Evolutionary conservation across 2,329 filamentous ascomycete genomes (phyloP), one percentile per base, ranked within the genome.

Genomic region (Ophiostoma tasmaniense): DNA sequence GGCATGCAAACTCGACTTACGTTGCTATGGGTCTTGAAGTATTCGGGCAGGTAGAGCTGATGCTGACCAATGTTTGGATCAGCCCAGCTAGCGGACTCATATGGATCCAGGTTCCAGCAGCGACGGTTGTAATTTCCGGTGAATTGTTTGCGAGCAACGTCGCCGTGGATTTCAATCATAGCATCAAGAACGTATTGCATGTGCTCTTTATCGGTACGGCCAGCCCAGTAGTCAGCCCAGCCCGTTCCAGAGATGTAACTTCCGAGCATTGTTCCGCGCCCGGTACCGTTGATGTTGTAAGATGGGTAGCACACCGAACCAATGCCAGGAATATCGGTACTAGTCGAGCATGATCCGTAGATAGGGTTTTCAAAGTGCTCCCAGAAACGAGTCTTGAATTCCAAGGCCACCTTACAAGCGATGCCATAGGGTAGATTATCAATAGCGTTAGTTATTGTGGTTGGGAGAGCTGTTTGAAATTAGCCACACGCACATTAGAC

Each of bases 261-360:
- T 5, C 62, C 62, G 33, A 64, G 33, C 33, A 64, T 64, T 1
- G 62, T 39, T 39, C 33, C 62, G 10, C 33, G 62, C 13, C 62
- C 62, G 14, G 62, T 64, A 11, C 62, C 62, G 62, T 64, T 64
- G 62, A 64, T 64, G 62, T 64, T 64, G 62, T 64, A 64, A 14
- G 62, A 64, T 22, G 62, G 62, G 62, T 64, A 64, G n/a, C 62
- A 64, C 17, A 39, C 33, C 2, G 62, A 64, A 25, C 62, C 62
- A 6, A 64, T 64, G 3, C 62, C 62, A 1, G 62, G 62, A 25
- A 64, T 64, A 39, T 64, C 62, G 3, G 62, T 64, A n/a, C 62
- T 64, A 7, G 62, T 64, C 20, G 62, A 64, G 62, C 62, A 64
- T 13, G 62, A 64, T 2, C 62, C 62, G n/a, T 64, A 64, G n/a